phyloP scores from a whole-genome alignment of 139 green algal genomes.

The Choricystis sp. region DNA sequence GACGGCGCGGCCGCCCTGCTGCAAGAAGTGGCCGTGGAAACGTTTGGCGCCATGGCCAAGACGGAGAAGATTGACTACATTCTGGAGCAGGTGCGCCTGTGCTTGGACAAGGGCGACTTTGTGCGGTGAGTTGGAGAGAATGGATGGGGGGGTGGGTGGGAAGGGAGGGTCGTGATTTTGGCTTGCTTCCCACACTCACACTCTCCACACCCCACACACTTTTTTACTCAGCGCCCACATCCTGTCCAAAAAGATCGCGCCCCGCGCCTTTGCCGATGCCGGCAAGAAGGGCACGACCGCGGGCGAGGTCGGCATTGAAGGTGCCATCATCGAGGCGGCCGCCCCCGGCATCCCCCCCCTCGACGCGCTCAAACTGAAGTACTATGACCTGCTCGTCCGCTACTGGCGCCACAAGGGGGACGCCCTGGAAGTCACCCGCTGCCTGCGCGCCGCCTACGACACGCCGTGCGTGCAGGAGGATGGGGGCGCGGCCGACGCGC shows the following conservation, averaged over 20 bases:
- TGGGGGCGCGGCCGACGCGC: conserved; percentile 20
- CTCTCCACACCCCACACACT: conserved; percentile 1
- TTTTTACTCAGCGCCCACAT: conserved; percentile 49
- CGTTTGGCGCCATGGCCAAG: conserved; percentile 95
- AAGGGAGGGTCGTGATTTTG: background rate
- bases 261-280: conserved; percentile 55
- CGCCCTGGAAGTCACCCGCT: conserved; percentile 87
- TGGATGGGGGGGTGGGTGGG: background rate
- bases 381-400: conserved; percentile 80
- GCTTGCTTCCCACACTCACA: background rate
- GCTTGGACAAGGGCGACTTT: conserved; percentile 84
- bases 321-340: conserved; percentile 71
- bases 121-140: conserved; percentile 19
- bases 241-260: conserved; percentile 81
- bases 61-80: conserved; percentile 98
- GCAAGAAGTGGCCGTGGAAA: conserved; percentile 97
- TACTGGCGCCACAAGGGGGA: conserved; percentile 71
- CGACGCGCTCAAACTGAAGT: conserved; percentile 80
- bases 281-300: conserved; percentile 47
- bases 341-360: conserved; percentile 66
- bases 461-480: conserved; percentile 30
- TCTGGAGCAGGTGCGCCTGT: conserved; percentile 90
- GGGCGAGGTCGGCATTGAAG: conserved; percentile 81
- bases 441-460: conserved; percentile 52
- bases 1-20: conserved; percentile 82